phyloP scores from a whole-genome alignment of 805 yeast species.

The Kluyveromyces lactis region DNA sequence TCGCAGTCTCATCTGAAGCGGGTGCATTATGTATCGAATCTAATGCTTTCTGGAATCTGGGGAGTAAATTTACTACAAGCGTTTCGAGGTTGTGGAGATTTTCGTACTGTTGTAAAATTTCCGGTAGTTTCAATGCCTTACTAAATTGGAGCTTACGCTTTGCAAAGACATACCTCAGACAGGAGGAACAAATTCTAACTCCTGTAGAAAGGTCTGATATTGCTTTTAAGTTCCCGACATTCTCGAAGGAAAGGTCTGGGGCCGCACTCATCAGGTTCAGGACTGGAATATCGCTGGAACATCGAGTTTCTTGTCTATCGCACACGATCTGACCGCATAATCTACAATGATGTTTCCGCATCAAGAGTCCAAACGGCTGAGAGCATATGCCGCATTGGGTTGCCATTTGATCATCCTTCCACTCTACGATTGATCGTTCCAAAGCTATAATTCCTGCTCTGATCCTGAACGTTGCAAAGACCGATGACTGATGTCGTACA shows the following conservation, averaged over 20 bases:
- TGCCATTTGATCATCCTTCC: slow-evolving; percentile 52
- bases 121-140: slow-evolving; percentile 25
- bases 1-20: slow-evolving; percentile 23
- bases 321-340: slow-evolving; percentile 81
- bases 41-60: slow-evolving; percentile 36
- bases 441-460: slow-evolving; percentile 28
- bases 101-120: slow-evolving; percentile 34
- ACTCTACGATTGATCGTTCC: slow-evolving; percentile 46
- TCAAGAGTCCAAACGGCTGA: slow-evolving; percentile 43
- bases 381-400: slow-evolving; percentile 58
- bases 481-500: slow-evolving; percentile 15
- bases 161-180: slow-evolving; percentile 55
- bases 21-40: slow-evolving; percentile 11
- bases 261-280: slow-evolving; percentile 19
- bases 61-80: slow-evolving; percentile 34
- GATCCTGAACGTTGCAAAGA: slow-evolving; percentile 20
- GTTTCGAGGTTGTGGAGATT: slow-evolving; percentile 32
- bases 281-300: slow-evolving; percentile 68
- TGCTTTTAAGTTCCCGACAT: slow-evolving; percentile 10
- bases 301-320: slow-evolving; percentile 50
- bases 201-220: slow-evolving; percentile 20
- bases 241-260: slow-evolving; percentile 17
- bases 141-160: slow-evolving; percentile 44
- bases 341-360: slow-evolving; percentile 85
- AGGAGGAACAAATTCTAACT: slow-evolving; percentile 58